phyloP scores from a whole-genome alignment of 2,329 filamentous ascomycete genomes.

The Aspergillus ruber region DNA sequence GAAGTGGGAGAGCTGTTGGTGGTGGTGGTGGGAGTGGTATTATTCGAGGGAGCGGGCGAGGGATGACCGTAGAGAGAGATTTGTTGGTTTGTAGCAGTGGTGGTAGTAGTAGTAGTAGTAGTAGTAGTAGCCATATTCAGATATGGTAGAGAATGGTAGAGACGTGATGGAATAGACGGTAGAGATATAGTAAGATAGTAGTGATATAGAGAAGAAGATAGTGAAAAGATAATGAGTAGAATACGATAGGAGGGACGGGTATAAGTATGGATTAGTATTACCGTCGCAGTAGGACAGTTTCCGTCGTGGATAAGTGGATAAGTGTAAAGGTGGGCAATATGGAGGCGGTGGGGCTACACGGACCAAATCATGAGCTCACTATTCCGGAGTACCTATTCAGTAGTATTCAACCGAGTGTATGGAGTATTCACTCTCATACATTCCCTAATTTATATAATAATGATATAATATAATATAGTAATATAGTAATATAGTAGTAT shows the following conservation, averaged over 20 bases:
- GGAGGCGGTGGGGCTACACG: no score
- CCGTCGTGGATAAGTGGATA: no score
- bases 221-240: no score
- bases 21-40: slow-evolving; percentile 48
- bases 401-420: no score
- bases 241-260: background rate
- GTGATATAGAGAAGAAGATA: background rate
- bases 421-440: no score
- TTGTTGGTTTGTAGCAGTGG: slow-evolving; percentile 22
- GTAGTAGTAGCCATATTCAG: slow-evolving; percentile 24
- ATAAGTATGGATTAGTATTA: background rate
- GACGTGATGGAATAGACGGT: background rate
- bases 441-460: no score
- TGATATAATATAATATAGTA: no score
- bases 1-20: slow-evolving; percentile 50
- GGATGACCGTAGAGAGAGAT: slow-evolving; percentile 35
- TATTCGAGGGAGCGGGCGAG: slow-evolving; percentile 41
- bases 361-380: no score
- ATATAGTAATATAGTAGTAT: no score
- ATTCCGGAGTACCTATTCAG: no score
- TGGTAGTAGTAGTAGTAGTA: slow-evolving; percentile 24
- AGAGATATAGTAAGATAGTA: background rate
- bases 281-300: no score
- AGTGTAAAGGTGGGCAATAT: no score
- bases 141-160: background rate